phyloP scores from a whole-genome alignment of 106 monocot genomes.

The Cymbidium sinense region DNA sequence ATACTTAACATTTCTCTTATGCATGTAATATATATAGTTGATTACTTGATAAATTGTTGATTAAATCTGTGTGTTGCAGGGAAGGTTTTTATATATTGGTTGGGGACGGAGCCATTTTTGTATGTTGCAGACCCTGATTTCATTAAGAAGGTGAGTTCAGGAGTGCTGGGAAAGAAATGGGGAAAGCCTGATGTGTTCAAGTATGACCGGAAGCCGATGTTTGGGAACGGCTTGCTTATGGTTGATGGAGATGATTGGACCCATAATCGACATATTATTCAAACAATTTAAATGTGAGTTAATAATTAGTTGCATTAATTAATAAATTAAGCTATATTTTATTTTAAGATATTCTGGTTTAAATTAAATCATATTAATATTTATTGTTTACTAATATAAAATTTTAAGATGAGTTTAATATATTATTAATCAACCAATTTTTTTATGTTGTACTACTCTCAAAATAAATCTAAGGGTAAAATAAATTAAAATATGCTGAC shows the following conservation, averaged over 20 bases:
- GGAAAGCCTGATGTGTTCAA: conserved; percentile 69
- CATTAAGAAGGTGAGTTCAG: conserved; percentile 26
- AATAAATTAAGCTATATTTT: too few relatives aligned
- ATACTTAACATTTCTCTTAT: too few relatives aligned
- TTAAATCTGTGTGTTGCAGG: conserved; percentile 18
- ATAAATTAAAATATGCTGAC: too few relatives aligned
- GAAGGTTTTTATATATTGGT: conserved; percentile 81
- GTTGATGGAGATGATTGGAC: conserved; percentile 57
- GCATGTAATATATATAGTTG: too few relatives aligned
- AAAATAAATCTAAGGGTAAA: too few relatives aligned
- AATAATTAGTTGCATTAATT: too few relatives aligned
- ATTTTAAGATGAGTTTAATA: too few relatives aligned
- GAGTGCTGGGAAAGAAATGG: conserved; percentile 38
- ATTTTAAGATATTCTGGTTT: too few relatives aligned
- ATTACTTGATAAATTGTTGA: background rate
- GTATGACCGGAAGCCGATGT: conserved; percentile 58
- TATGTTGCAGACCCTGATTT: conserved; percentile 52
- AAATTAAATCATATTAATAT: too few relatives aligned
- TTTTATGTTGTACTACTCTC: too few relatives aligned
- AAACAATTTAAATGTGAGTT: conserved; percentile 55
- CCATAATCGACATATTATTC: conserved; percentile 48
- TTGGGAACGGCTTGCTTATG: conserved; percentile 65
- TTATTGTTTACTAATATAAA: too few relatives aligned
- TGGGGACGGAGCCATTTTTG: conserved; percentile 76
- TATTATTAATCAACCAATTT: too few relatives aligned